These are phyloP conservation scores for Rostrohypoxylon terebratum DNA, from an alignment of 495 filamentous ascomycete genomes.

Conservation along the genomic window DNA sequence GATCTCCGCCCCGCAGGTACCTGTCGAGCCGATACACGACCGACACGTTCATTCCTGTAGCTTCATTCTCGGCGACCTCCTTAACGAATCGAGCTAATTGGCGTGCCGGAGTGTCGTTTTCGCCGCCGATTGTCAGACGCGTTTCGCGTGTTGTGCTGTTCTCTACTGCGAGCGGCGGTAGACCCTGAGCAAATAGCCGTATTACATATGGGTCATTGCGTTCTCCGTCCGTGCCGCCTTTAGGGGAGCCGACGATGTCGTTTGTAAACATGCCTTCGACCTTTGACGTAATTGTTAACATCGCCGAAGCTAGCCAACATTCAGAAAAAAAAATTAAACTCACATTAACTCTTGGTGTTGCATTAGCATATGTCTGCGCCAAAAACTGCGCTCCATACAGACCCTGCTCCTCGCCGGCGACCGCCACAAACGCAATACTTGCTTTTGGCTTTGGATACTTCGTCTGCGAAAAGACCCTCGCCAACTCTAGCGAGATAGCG, in stretches of 20 bases:
- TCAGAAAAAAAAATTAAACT: background rate
- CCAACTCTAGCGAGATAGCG: slow-evolving; percentile 61
- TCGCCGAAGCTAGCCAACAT: too few relatives aligned
- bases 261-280: slow-evolving; percentile 66
- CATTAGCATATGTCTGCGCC: slow-evolving; percentile 61
- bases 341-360: slow-evolving; percentile 50
- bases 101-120: slow-evolving; percentile 66
- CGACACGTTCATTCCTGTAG: slow-evolving; percentile 58
- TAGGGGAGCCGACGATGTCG: slow-evolving; percentile 63
- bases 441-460: slow-evolving; percentile 53
- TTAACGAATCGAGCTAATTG: slow-evolving; percentile 65
- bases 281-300: slow-evolving; percentile 33
- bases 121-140: slow-evolving; percentile 60
- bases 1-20: slow-evolving; percentile 66
- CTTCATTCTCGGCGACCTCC: slow-evolving; percentile 61
- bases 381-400: slow-evolving; percentile 61
- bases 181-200: slow-evolving; percentile 62
- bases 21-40: slow-evolving; percentile 65
- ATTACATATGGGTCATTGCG: slow-evolving; percentile 58
- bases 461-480: slow-evolving; percentile 57
- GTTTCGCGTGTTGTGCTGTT: slow-evolving; percentile 45
- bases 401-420: slow-evolving; percentile 66
- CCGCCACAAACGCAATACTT: slow-evolving; percentile 65
- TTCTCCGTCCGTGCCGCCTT: slow-evolving; percentile 54
- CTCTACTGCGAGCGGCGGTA: slow-evolving; percentile 54